Evolutionary conservation across 2,329 filamentous ascomycete genomes (phyloP).

Genomic region (Trichoderma citrinoviride): DNA sequence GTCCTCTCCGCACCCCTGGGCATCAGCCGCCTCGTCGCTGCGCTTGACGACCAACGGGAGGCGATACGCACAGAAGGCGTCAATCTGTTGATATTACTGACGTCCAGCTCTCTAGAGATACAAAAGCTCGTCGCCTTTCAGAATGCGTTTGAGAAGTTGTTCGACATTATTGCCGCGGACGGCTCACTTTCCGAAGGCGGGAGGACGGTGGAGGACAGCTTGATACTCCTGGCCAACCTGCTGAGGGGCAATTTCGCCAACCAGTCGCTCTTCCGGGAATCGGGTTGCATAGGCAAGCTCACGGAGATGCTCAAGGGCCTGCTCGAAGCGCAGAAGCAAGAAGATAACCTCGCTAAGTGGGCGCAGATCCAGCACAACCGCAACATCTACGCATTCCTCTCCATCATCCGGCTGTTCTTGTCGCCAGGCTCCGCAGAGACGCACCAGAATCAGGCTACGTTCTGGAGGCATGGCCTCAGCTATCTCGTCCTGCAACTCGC

Average conservation of each 20-base stretch:
- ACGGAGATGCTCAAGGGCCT: slow-evolving; percentile 64
- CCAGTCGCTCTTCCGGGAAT: slow-evolving; percentile 90
- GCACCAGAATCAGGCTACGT: slow-evolving; percentile 77
- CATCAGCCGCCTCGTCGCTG: slow-evolving; percentile 78
- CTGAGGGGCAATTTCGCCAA: slow-evolving; percentile 85
- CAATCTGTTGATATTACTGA: slow-evolving; percentile 82
- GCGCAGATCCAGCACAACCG: slow-evolving; percentile 76
- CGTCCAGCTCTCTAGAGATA: slow-evolving; percentile 79
- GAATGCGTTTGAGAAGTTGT: slow-evolving; percentile 85
- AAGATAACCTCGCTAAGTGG: slow-evolving; percentile 67
- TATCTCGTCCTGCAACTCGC: slow-evolving; percentile 78
- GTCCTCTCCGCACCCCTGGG: slow-evolving; percentile 86
- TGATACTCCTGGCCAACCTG: slow-evolving; percentile 87
- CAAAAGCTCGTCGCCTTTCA: slow-evolving; percentile 96
- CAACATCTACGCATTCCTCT: slow-evolving; percentile 86
- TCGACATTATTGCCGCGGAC: slow-evolving; percentile 76
- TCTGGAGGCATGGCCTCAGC: slow-evolving; percentile 79
- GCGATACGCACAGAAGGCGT: slow-evolving; percentile 85
- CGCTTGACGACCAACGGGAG: slow-evolving; percentile 81
- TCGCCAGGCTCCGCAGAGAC: slow-evolving; percentile 77
- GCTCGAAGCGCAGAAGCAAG: slow-evolving; percentile 51
- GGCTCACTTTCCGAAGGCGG: slow-evolving; percentile 80
- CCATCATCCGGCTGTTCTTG: slow-evolving; percentile 83
- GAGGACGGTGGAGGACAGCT: slow-evolving; percentile 85
- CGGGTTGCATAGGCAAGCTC: slow-evolving; percentile 73